Base-by-base conservation (phyloP, 176 grass and related monocot species). In the Eleusine indica region DNA sequence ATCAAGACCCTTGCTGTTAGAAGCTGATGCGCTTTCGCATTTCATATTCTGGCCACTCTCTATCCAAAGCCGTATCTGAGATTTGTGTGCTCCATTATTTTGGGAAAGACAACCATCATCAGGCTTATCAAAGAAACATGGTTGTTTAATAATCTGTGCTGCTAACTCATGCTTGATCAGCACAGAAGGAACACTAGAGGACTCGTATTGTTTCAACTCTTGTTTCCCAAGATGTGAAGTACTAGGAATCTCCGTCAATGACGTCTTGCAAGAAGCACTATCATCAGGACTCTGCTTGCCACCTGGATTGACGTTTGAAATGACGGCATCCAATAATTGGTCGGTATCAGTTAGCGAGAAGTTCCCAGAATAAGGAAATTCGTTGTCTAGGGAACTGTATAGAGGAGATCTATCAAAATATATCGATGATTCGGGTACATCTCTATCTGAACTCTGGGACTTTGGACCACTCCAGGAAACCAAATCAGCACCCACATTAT, bases 311-410 rank as follows among this genome's bases (percentile, higher is more conserved):
- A 92, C 78, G 46, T 86, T 95, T 79, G 87, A 90, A 66, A 95
- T 86, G 80, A 95, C 80, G 65, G 93, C 93, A 86, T 95, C 93
- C 88, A 95, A 74, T 81, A 95, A 73, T 68, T 95, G 93, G 68
- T 95, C 93, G 48, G 70, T 86, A 57, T 88, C 72, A 79, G 88
- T 85, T 79, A 84, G 73, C 63, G 88, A 87, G 60, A 95, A 92
- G 10, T 84, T 74, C 68, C 75, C 88, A 75, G 88, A 92, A 82
- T 46, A 79, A 18, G 82, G 66, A 47, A 82, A 70, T 22, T 90
- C 83, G 29, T 88, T 87, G 39, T 84, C 84, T 78, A 80, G 53
- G 46, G 85, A 92, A 86, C 80, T 85, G 71, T 82, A 84, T n/a
- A 75, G 76, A 8, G 76, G 68, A 54, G 79, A 78, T 71, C 52